Percentiles rank a stretch among this genome's conserved stretches.
Conservation (phyloP, 129 eudicot genomes). For the Centella asiatica region DNA sequence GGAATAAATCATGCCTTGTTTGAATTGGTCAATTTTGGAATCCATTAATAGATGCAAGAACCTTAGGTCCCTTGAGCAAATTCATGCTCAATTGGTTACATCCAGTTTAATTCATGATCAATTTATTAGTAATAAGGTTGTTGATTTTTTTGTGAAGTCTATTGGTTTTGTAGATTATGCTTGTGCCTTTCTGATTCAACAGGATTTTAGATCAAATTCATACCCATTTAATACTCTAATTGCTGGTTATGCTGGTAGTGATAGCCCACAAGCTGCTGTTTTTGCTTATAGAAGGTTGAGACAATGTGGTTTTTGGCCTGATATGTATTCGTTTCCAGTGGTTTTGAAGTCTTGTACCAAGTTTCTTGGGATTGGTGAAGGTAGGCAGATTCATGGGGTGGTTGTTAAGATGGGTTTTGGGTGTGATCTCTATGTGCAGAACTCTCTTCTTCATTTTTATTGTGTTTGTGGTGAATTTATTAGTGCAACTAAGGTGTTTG, state of each 20-base stretch:
- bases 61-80: slow-evolving; percentile 6
- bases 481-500: slow-evolving; percentile 25
- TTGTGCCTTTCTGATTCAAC: background rate
- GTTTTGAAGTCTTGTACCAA: slow-evolving; percentile 15
- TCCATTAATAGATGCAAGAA: slow-evolving; percentile 8
- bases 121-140: background rate
- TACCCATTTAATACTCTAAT: slow-evolving; percentile 12
- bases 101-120: background rate
- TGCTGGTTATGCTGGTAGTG: slow-evolving; percentile 8
- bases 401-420: slow-evolving; percentile 14
- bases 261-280: slow-evolving; percentile 8
- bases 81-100: slow-evolving; percentile 5
- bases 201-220: background rate
- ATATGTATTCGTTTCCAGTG: slow-evolving; percentile 9
- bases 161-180: slow-evolving; percentile 4
- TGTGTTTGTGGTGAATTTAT: slow-evolving; percentile 1
- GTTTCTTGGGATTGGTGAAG: slow-evolving; percentile 12
- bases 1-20: background rate
- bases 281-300: background rate
- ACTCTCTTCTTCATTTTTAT: slow-evolving; percentile 15
- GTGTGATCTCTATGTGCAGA: slow-evolving; percentile 16
- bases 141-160: slow-evolving; percentile 9
- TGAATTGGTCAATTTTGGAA: background rate
- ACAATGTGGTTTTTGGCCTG: slow-evolving; percentile 8
- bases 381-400: slow-evolving; percentile 22